Evolutionary conservation across 352 stramenopile genomes (phyloP).

Genomic region (Phytophthora sojae): DNA sequence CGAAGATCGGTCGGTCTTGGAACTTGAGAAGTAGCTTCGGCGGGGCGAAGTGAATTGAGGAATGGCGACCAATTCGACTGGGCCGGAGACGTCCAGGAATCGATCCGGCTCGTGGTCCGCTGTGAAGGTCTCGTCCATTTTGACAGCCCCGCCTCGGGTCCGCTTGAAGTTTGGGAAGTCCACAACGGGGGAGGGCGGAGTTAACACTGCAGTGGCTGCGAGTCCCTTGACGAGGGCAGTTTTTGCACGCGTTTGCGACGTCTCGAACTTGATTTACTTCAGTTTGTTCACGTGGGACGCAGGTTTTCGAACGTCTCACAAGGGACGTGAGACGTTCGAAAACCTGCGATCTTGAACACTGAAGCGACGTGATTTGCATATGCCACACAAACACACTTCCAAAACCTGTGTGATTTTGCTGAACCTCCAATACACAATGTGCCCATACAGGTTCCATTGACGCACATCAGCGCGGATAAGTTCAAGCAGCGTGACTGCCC

Average conservation of each 20-base stretch:
- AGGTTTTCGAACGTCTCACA: too few relatives aligned
- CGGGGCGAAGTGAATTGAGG: too few relatives aligned
- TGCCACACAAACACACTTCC: background rate
- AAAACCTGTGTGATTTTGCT: background rate
- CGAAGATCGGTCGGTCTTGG: constrained; percentile 9
- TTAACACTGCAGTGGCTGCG: constrained; percentile 13
- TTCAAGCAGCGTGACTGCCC: constrained; percentile 14
- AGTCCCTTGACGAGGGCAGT: constrained; percentile 7
- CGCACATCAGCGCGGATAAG: constrained; percentile 18
- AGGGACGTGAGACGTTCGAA: constrained; percentile 11
- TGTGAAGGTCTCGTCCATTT: too few relatives aligned
- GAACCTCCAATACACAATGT: background rate
- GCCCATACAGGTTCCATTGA: background rate
- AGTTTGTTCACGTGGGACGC: too few relatives aligned
- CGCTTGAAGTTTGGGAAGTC: too few relatives aligned
- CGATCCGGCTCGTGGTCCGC: background rate
- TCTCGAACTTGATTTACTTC: constrained; percentile 35
- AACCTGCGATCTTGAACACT: constrained; percentile 5
- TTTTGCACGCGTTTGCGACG: constrained; percentile 21
- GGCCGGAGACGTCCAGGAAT: background rate
- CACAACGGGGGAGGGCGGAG: too few relatives aligned
- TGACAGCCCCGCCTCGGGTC: too few relatives aligned
- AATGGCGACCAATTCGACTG: too few relatives aligned
- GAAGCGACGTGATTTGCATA: constrained; percentile 4
- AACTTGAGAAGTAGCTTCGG: too few relatives aligned